Evolutionary conservation across 2,329 filamentous ascomycete species (phyloP), one percentile per base, ranked within the genome.

Genomic region (Ceratocystis cubensis): DNA sequence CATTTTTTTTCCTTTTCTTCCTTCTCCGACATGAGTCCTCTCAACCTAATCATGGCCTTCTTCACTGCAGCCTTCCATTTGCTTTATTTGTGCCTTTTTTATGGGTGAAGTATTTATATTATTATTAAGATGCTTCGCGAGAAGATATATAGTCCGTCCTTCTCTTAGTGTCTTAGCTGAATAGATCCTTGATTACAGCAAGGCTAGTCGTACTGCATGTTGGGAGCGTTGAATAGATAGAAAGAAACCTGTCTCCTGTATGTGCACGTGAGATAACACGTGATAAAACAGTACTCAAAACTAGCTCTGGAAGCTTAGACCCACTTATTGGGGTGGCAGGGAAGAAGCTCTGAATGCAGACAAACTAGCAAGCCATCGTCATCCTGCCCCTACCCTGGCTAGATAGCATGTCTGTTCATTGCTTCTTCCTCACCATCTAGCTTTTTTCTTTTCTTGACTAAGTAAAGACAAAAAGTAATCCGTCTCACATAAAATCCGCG

Each of bases 321-420:
- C 67, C 67, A 67, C 65, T 68, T 53, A 63, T 46, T 66, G 20
- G 37, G 2, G 37, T 57, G 41, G 25, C 45, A 44, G n/a, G 37
- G 15, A 63, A 46, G 61, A 46, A 62, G 56, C 56, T 59, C 56
- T 59, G 56, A 37, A 59, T 59, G 56, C 56, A n/a, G 17, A 20
- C 28, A 25, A 63, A 17, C 15, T 10, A 46, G 15, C 25, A 33
- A 59, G 10, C 8, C 28, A 25, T 59, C 28, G n/a, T 59, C 56
- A 33, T 33, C 28, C 17, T 17, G 28, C 17, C 17, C 30, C 25
- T n/a, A 50, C 17, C 17, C 46, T 3, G 46, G 6, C 46, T 57
- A 56, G 15, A 22, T 22, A 22, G 56, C 13, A 8, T 28, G 48
- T 6, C n/a, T 53, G 20, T 13, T 15, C 10, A 13, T 13, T 41